These are phyloP conservation scores for Penicillium ucsense DNA, from an alignment of 495 filamentous ascomycete genomes.

Conservation along the genomic window DNA sequence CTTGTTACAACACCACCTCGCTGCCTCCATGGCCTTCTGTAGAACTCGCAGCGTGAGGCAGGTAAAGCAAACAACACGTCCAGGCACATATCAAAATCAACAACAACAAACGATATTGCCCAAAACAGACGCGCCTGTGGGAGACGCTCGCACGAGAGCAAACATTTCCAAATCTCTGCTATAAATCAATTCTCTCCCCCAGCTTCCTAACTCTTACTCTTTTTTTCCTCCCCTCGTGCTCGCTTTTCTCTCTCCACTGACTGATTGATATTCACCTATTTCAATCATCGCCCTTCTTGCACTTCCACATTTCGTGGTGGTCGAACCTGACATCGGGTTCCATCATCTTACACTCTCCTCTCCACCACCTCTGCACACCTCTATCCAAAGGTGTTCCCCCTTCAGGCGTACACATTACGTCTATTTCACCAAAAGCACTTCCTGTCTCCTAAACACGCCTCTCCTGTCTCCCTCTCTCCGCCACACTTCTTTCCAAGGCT, in stretches of 20 bases:
- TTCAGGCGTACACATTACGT: no score
- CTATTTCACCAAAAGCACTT: background rate
- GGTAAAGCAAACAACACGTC: no score
- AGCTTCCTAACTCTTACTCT: conserved; percentile 2
- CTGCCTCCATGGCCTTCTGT: no score
- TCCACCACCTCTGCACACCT: conserved; percentile 5
- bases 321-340: conserved; percentile 10
- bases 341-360: conserved; percentile 4
- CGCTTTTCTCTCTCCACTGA: background rate
- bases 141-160: no score
- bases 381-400: background rate
- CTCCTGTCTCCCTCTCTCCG: background rate
- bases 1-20: no score
- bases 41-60: no score
- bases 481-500: background rate
- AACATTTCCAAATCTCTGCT: background rate
- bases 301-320: conserved; percentile 1
- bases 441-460: background rate
- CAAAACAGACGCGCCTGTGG: no score
- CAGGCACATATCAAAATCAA: no score
- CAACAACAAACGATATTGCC: no score
- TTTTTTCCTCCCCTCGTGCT: conserved; percentile 4
- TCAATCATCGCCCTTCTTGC: conserved; percentile 1
- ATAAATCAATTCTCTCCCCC: conserved; percentile 3
- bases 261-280: background rate